Base-by-base conservation (phyloP, 2,329 filamentous ascomycete species). In the Apiospora arundinis region DNA sequence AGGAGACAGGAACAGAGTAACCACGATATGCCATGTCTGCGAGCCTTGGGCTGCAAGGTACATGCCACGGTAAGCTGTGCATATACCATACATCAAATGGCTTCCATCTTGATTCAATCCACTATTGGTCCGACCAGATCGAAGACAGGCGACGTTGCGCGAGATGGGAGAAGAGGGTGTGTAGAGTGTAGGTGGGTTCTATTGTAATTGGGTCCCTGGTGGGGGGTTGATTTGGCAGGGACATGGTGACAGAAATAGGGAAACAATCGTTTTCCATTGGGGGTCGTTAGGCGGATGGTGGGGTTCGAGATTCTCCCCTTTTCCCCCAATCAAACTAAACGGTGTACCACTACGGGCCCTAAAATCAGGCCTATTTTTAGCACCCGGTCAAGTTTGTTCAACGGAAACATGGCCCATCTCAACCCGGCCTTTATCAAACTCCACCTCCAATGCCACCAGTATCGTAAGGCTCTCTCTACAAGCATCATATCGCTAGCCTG, bases 161-260 rank as follows among this genome's bases (percentile, higher is more conserved):
- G 56, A 40, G 14, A 18, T 40, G 56, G 32, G 56, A 63, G 56
- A 14, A 45, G 42, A 45, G 42, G 42, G 42, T 45, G 11, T 45
- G 32, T 32, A 32, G 32, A 16, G 42, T 1, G 42, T 45, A 45
- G 56, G 56, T 32, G 56, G 56, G 18, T 32, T 40, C 56, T n/a
- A 63, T 32, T 18, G 56, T 18, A 63, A 63, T n/a, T 40, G 32
- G 56, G 18, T 63, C 56, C 32, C 32, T 63, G 37, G 56, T 63
- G 56, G 56, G 49, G 56, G 56, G 28, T 37, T 40, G 18, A 12
- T 63, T n/a, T 63, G 40, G 56, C 56, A 63, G 56, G 56, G 56
- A 63, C 56, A 60, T n/a, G 56, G 56, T 12, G 37, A 60, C 52
- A n/a, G 32, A 63, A 63, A 63, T 63, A 63, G 56, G 56, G 56